Percentiles rank a stretch among this genome's conserved stretches.
Evolutionary conservation across 352 stramenopile genomes (phyloP).

Genomic region (Globisporangium lucens): DNA sequence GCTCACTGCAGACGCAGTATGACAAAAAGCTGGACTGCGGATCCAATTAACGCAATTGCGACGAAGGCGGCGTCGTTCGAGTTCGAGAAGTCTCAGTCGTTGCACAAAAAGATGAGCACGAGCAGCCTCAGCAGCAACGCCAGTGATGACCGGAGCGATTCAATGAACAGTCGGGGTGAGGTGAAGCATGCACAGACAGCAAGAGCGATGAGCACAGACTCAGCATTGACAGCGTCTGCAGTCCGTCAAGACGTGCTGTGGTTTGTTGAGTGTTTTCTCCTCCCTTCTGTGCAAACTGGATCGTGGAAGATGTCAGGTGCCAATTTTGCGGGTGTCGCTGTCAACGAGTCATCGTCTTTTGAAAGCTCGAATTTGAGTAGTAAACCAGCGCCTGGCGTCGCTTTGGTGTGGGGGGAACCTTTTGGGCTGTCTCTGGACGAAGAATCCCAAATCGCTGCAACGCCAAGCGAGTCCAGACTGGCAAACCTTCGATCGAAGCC

Average conservation of each 20-base stretch:
- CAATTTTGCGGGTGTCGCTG: constrained; percentile 16
- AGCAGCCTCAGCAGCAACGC: constrained; percentile 17
- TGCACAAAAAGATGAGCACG: constrained; percentile 5
- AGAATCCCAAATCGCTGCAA: constrained; percentile 29
- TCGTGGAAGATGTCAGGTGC: constrained; percentile 34
- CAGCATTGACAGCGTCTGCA: constrained; percentile 6
- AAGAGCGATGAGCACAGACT: constrained; percentile 15
- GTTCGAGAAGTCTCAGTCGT: constrained; percentile 15
- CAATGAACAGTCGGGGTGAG: constrained; percentile 7
- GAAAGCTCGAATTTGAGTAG: constrained; percentile 2
- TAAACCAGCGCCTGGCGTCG: constrained; percentile 37
- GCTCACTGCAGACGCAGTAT: constrained; percentile 45
- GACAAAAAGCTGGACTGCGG: constrained; percentile 22
- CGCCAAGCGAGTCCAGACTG: constrained; percentile 22
- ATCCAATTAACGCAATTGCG: constrained; percentile 36
- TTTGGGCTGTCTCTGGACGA: constrained; percentile 68
- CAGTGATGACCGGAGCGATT: constrained; percentile 15
- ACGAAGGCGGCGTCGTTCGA: constrained; percentile 19
- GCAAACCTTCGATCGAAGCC: constrained; percentile 8
- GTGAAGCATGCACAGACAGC: constrained; percentile 12
- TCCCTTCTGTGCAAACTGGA: constrained; percentile 31
- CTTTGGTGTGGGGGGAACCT: constrained; percentile 54
- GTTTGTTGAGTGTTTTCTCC: constrained; percentile 55
- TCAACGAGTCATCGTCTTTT: not conserved
- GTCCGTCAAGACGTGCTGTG: constrained; percentile 28